phyloP scores from a whole-genome alignment of 2,329 filamentous ascomycete genomes.

The Talaromyces sp. region DNA sequence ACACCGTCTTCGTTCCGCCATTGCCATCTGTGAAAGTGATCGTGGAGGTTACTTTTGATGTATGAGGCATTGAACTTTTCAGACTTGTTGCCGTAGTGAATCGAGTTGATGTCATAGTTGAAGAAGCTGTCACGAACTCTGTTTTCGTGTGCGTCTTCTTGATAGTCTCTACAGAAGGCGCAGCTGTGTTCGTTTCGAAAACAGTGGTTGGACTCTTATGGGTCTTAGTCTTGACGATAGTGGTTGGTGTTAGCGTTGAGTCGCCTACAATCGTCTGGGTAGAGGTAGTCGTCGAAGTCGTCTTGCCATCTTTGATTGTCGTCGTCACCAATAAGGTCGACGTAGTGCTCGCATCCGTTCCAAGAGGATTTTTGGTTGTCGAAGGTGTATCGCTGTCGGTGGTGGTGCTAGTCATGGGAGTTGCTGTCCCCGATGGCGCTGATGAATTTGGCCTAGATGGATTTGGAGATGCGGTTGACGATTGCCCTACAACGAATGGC shows the following conservation, averaged over 20 bases:
- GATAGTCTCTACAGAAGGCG: conserved; percentile 7
- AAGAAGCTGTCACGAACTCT: conserved; percentile 28
- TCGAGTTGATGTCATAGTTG: not conserved
- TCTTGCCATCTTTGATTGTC: conserved; percentile 1
- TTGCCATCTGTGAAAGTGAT: not conserved
- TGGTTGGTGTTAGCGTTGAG: not conserved
- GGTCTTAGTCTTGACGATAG: not conserved
- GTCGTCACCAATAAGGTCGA: not conserved
- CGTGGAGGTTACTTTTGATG: not conserved
- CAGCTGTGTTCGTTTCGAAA: conserved; percentile 21
- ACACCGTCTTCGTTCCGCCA: not conserved
- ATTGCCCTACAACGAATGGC: conserved; percentile 40
- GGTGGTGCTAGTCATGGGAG: not conserved
- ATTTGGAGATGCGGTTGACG: not conserved
- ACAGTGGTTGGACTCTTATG: not conserved
- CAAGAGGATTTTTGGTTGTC: too few relatives aligned
- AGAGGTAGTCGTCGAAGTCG: not conserved
- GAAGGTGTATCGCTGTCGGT: not conserved
- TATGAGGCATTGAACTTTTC: not conserved
- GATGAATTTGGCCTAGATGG: not conserved
- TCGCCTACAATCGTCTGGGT: not conserved
- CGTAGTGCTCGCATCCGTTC: not conserved
- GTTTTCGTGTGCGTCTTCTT: conserved; percentile 22
- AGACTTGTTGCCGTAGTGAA: not conserved
- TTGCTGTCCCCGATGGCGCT: conserved; percentile 1